Percentiles rank a stretch among this genome's conserved stretches.
phyloP scores from a whole-genome alignment of 148 eudicot genomes.

The Silene conica region DNA sequence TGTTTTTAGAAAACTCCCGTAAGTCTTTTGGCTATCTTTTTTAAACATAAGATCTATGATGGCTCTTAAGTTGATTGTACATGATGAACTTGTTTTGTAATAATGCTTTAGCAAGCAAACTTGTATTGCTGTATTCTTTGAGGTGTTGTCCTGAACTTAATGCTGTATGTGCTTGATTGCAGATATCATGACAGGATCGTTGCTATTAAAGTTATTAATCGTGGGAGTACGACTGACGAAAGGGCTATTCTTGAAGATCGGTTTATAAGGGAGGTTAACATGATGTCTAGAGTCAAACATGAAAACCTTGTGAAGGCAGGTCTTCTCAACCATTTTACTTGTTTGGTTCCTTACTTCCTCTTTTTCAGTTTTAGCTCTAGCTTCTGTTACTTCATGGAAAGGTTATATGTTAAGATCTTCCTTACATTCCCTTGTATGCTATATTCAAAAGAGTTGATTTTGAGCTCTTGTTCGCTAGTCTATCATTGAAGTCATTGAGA shows the following conservation, averaged over 20 bases:
- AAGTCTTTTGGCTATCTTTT: too few relatives aligned
- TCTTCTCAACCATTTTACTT: slow-evolving; percentile 4
- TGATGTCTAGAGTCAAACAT: slow-evolving; percentile 94
- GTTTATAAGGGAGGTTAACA: slow-evolving; percentile 82
- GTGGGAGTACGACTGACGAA: slow-evolving; percentile 70
- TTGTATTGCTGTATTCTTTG: not conserved
- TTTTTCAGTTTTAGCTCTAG: not conserved
- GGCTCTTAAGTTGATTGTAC: not conserved
- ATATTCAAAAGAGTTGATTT: not conserved
- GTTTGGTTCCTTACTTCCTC: not conserved
- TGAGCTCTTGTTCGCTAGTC: not conserved
- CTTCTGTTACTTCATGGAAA: not conserved
- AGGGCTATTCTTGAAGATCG: slow-evolving; percentile 65
- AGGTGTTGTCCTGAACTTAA: slow-evolving; percentile 1
- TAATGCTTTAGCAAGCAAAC: not conserved
- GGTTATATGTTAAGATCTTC: not conserved
- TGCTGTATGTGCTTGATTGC: slow-evolving; percentile 19
- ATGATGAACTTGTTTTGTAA: not conserved
- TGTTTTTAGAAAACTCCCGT: too few relatives aligned
- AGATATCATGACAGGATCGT: slow-evolving; percentile 83
- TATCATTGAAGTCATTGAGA: not conserved
- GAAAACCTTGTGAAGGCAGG: slow-evolving; percentile 81
- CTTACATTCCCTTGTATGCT: not conserved
- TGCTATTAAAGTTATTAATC: slow-evolving; percentile 83
- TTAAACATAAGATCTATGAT: not conserved